Conservation (phyloP, 2,329 filamentous ascomycete species). For the Paramyrothecium roridum region DNA sequence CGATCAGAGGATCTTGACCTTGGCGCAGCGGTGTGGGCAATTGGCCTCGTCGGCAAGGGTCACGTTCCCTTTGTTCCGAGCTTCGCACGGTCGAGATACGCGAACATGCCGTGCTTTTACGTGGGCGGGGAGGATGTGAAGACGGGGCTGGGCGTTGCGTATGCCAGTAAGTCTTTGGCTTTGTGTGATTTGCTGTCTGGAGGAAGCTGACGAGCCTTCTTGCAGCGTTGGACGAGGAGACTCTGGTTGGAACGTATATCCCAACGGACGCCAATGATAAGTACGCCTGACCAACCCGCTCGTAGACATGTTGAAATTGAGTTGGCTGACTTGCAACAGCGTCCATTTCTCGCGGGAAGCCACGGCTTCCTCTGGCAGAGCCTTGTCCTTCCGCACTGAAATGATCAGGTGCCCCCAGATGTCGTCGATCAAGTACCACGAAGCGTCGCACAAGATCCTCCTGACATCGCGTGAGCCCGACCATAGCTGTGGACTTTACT, state of each 20-base stretch:
- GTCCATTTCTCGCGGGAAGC: conserved; percentile 16
- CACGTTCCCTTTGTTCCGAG: conserved; percentile 29
- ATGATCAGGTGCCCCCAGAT: conserved; percentile 35
- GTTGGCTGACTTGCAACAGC: conserved; percentile 6
- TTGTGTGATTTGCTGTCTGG: no score
- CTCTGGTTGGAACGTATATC: conserved; percentile 37
- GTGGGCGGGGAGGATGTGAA: conserved; percentile 34
- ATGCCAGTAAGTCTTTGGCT: conserved; percentile 35
- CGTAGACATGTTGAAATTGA: background rate
- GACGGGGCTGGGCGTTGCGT: conserved; percentile 38
- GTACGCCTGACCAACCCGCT: conserved; percentile 24
- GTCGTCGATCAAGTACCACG: conserved; percentile 46
- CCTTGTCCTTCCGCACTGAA: conserved; percentile 23
- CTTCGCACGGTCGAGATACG: conserved; percentile 18
- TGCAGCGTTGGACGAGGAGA: conserved; percentile 29
- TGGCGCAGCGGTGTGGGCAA: conserved; percentile 32
- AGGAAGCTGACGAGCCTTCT: no score
- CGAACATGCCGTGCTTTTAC: conserved; percentile 37
- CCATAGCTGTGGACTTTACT: conserved; percentile 26
- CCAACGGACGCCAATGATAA: conserved; percentile 37
- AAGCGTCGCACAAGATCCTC: conserved; percentile 36
- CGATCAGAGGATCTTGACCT: conserved; percentile 18
- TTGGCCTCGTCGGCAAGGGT: conserved; percentile 36
- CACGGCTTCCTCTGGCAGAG: conserved; percentile 11
- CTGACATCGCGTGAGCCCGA: conserved; percentile 35